phyloP scores from a whole-genome alignment of 2,329 filamentous ascomycete species.

The Fusarium equiseti region DNA sequence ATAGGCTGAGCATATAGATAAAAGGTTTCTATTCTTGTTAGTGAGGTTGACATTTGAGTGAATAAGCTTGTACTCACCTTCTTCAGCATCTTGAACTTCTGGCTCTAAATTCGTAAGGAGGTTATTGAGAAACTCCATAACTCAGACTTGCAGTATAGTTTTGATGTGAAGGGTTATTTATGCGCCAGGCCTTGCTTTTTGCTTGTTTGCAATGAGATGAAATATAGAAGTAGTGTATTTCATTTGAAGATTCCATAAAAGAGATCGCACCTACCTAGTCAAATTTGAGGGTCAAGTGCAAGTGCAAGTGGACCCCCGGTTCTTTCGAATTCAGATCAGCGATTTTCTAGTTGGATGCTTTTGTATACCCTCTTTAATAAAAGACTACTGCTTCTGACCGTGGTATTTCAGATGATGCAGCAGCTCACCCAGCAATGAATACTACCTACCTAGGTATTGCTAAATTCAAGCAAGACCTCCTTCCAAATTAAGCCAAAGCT shows the following conservation, averaged over 20 bases:
- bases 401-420: not conserved
- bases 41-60: constrained; percentile 8
- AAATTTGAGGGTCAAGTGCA: not conserved
- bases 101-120: constrained; percentile 54
- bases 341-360: not conserved
- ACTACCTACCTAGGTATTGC: not conserved
- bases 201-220: not conserved
- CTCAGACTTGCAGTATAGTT: no score
- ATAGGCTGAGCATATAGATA: constrained; percentile 83
- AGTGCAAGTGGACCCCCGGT: not conserved
- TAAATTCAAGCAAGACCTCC: not conserved
- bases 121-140: constrained; percentile 34
- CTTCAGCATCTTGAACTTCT: constrained; percentile 63
- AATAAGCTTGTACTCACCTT: constrained; percentile 52
- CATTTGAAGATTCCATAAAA: not conserved
- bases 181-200: not conserved
- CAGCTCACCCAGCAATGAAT: not conserved
- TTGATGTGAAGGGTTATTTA: not conserved
- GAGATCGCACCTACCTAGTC: not conserved
- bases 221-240: not conserved
- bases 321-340: not conserved
- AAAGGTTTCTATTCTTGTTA: constrained; percentile 78
- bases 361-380: not conserved
- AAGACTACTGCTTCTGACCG: not conserved
- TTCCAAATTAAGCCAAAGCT: not conserved